Evolutionary conservation across 2,329 filamentous ascomycete species (phyloP).

Genomic region (Nannizziopsis arthrosporioides): DNA sequence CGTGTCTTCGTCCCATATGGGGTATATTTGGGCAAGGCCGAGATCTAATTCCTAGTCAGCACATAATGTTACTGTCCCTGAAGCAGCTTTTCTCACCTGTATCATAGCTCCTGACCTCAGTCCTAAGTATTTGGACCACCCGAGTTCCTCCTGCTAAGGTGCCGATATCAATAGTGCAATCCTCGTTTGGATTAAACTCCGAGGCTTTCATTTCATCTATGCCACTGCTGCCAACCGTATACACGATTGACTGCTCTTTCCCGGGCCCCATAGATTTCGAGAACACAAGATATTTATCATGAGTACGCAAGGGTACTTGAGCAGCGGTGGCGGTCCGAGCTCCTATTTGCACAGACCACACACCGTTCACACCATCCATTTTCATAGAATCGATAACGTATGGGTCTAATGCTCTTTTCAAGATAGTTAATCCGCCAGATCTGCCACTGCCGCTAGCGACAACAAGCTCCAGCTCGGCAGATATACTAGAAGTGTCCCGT

Average conservation of each 20-base stretch:
- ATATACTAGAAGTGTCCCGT: not conserved
- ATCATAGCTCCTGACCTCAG: constrained; percentile 83
- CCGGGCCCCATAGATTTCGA: constrained; percentile 55
- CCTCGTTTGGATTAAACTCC: constrained; percentile 85
- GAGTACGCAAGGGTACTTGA: constrained; percentile 37
- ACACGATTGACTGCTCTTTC: constrained; percentile 67
- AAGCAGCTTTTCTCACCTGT: constrained; percentile 49
- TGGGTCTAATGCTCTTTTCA: constrained; percentile 69
- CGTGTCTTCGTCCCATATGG: constrained; percentile 82
- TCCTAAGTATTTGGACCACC: constrained; percentile 76
- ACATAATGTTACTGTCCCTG: not conserved
- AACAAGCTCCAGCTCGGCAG: constrained; percentile 38
- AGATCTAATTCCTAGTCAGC: constrained; percentile 48
- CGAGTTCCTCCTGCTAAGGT: constrained; percentile 68
- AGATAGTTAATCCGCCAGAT: constrained; percentile 58
- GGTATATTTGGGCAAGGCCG: constrained; percentile 77
- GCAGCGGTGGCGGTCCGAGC: constrained; percentile 40
- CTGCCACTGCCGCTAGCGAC: constrained; percentile 44
- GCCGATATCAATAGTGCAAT: constrained; percentile 73
- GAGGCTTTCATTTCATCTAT: constrained; percentile 67
- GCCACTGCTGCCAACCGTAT: constrained; percentile 58
- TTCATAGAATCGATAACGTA: constrained; percentile 57
- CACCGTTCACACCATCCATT: constrained; percentile 58
- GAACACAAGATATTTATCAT: constrained; percentile 72
- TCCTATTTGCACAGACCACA: constrained; percentile 62